These are phyloP conservation scores for Mortierella sp. DNA, from an alignment of 371 early-diverging fungal species.

Conservation along the genomic window DNA sequence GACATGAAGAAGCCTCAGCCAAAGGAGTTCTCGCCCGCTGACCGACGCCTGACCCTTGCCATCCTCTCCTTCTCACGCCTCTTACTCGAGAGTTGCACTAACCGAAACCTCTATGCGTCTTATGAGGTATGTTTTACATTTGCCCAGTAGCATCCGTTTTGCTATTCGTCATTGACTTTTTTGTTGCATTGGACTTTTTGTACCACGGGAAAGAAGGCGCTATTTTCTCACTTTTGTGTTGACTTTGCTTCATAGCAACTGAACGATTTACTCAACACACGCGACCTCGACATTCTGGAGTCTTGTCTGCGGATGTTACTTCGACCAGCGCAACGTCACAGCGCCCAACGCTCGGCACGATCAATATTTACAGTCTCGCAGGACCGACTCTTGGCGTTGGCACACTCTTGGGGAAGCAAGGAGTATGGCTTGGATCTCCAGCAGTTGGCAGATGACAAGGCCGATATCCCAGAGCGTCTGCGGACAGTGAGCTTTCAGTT, in stretches of 20 bases:
- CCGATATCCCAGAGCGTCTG: conserved; percentile 67
- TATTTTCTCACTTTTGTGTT: neutral
- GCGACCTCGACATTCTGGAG: conserved; percentile 83
- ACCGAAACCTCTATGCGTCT: conserved; percentile 93
- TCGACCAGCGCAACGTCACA: conserved; percentile 88
- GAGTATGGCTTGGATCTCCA: conserved; percentile 62
- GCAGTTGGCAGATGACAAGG: conserved; percentile 60
- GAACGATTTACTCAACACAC: conserved; percentile 76
- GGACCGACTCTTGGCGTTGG: conserved; percentile 74
- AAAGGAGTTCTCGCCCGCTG: conserved; percentile 66
- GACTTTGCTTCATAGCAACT: conserved; percentile 70
- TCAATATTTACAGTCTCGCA: conserved; percentile 75
- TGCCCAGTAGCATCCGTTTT: neutral
- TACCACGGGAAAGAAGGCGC: neutral
- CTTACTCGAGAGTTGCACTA: conserved; percentile 95
- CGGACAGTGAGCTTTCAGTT: conserved; percentile 71
- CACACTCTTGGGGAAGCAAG: conserved; percentile 71
- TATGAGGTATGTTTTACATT: conserved; percentile 78
- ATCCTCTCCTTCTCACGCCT: conserved; percentile 83
- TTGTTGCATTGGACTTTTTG: neutral
- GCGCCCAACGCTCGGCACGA: conserved; percentile 78
- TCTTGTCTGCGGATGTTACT: conserved; percentile 80
- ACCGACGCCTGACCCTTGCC: conserved; percentile 74
- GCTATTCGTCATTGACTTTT: neutral
- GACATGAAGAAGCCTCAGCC: conserved; percentile 75